phyloP scores from a whole-genome alignment of 2,329 filamentous ascomycete genomes.

The Fulvia fulva region DNA sequence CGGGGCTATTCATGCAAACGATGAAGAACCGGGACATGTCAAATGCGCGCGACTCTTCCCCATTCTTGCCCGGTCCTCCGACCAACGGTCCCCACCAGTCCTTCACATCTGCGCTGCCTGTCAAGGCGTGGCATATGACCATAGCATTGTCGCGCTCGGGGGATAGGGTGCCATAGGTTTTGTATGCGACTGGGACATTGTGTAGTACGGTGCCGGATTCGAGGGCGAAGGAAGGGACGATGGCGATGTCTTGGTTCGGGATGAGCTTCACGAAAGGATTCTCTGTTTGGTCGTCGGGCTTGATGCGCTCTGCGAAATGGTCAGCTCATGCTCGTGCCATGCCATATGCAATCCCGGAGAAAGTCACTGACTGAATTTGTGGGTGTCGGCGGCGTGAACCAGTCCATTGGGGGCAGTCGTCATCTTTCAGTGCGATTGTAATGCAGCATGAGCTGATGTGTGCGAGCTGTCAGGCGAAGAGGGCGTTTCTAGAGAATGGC shows the following conservation, averaged over 20 bases:
- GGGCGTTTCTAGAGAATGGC: background rate
- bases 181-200: conserved; percentile 68
- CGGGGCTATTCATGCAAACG: conserved; percentile 79
- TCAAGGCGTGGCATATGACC: conserved; percentile 77
- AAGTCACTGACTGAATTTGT: conserved; percentile 17
- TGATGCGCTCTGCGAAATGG: conserved; percentile 26
- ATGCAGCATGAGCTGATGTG: conserved; percentile 7
- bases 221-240: conserved; percentile 84
- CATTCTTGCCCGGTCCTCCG: conserved; percentile 63
- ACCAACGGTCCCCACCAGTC: conserved; percentile 88
- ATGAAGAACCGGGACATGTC: conserved; percentile 81
- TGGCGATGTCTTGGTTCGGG: conserved; percentile 78
- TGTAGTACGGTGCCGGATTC: conserved; percentile 82
- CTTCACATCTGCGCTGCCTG: conserved; percentile 76
- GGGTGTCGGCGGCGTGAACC: conserved; percentile 26
- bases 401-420: conserved; percentile 26
- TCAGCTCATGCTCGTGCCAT: conserved; percentile 9
- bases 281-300: conserved; percentile 62
- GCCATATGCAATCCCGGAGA: background rate
- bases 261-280: conserved; percentile 88
- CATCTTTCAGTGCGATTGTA: conserved; percentile 16
- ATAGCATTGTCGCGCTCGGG: conserved; percentile 57
- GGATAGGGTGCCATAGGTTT: conserved; percentile 57
- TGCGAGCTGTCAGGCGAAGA: background rate
- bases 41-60: conserved; percentile 53